A percentile compares a stretch with the other conserved stretches of the same genome.
Conservation (phyloP, 768 basidiomycete species). For the Suillus fuscotomentosus region DNA sequence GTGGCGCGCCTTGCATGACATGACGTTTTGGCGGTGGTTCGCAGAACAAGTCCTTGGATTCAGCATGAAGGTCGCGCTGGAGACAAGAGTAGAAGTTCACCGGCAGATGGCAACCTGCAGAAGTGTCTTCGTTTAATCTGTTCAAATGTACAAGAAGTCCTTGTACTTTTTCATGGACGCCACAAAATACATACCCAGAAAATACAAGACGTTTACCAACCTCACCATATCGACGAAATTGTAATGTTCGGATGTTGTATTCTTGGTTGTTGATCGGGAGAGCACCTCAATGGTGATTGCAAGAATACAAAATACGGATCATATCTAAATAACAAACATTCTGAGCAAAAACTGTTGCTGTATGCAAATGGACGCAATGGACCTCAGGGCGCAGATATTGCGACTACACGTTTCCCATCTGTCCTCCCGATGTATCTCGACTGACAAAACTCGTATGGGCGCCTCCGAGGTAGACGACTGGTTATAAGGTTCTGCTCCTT, state of each 20-base stretch:
- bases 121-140: background rate
- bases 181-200: background rate
- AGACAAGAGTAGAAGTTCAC: constrained; percentile 11
- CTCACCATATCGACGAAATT: background rate
- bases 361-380: background rate
- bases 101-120: constrained; percentile 1
- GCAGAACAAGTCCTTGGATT: constrained; percentile 19
- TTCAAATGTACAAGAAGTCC: constrained; percentile 18
- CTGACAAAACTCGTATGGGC: constrained; percentile 37
- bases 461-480: too few species aligned
- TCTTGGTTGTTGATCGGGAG: background rate
- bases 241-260: background rate
- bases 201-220: background rate
- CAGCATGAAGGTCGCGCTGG: constrained; percentile 20
- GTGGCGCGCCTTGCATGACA: constrained; percentile 8
- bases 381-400: constrained; percentile 15
- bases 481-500: background rate
- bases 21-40: constrained; percentile 14
- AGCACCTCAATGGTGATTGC: background rate
- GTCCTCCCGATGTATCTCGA: constrained; percentile 51
- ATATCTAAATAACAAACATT: constrained; percentile 2
- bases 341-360: background rate
- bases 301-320: background rate
- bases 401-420: constrained; percentile 31
- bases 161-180: constrained; percentile 18